A percentile compares a stretch with the other conserved stretches of the same genome.
Evolutionary conservation across 2,329 filamentous ascomycete genomes (phyloP).

Genomic region (Calonectria pteridis): DNA sequence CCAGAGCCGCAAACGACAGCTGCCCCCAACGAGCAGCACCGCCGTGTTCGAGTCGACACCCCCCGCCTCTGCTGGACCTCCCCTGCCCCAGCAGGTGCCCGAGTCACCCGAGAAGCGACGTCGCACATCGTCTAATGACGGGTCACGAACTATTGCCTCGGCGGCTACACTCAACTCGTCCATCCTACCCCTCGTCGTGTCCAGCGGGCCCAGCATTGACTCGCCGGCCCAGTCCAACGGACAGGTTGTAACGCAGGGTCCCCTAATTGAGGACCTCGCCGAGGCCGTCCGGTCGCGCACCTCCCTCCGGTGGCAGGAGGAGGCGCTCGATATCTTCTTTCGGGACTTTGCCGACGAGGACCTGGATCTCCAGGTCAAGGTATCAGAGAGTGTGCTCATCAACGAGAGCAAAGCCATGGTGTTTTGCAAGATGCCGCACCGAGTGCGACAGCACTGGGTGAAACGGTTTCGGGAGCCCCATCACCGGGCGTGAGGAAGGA

Average conservation of each 20-base stretch:
- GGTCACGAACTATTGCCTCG: constrained; percentile 42
- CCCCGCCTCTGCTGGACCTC: constrained; percentile 29
- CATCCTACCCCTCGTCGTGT: constrained; percentile 35
- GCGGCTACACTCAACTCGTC: constrained; percentile 47
- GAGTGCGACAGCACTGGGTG: constrained; percentile 68
- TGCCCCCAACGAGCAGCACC: constrained; percentile 38
- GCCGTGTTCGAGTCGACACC: constrained; percentile 40
- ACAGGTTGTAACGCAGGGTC: constrained; percentile 32
- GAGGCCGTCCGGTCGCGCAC: constrained; percentile 56
- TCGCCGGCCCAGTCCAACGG: constrained; percentile 39
- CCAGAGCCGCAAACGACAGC: constrained; percentile 58
- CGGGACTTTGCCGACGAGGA: constrained; percentile 69
- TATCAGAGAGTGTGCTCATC: constrained; percentile 69
- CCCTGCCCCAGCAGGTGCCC: constrained; percentile 44
- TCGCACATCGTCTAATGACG: constrained; percentile 46
- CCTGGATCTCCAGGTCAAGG: constrained; percentile 69
- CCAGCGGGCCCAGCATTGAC: constrained; percentile 31
- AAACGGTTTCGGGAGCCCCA: constrained; percentile 60
- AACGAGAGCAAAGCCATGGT: constrained; percentile 72
- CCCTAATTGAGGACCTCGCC: constrained; percentile 54
- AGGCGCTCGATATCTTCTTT: constrained; percentile 71
- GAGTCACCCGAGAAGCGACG: constrained; percentile 50
- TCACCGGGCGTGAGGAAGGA: constrained; percentile 10
- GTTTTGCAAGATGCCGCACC: constrained; percentile 71
- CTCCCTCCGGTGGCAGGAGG: constrained; percentile 66